A percentile compares a stretch with the other conserved stretches of the same genome.
phyloP scores from a whole-genome alignment of 306 rosid genomes.

The Comarum palustre region DNA sequence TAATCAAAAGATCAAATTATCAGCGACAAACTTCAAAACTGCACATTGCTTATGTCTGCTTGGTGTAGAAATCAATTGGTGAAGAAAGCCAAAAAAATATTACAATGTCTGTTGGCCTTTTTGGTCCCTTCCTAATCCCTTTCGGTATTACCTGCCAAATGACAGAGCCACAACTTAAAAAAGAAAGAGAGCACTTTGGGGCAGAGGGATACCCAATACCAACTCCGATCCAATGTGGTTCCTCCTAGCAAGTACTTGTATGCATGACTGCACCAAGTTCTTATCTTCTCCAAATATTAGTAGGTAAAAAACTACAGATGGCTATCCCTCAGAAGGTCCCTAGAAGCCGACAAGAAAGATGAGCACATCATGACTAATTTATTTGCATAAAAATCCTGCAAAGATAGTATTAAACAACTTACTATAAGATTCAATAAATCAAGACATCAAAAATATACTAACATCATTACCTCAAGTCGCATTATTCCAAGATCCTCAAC shows the following conservation, averaged over 20 bases:
- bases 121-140: neutral
- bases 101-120: neutral
- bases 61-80: neutral
- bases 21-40: neutral
- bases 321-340: neutral
- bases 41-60: neutral
- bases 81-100: neutral
- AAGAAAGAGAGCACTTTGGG: neutral
- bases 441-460: conserved; percentile 9
- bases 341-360: neutral
- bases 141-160: neutral
- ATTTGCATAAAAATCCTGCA: conserved; percentile 74
- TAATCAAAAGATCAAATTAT: too few species aligned
- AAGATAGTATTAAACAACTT: conserved; percentile 15
- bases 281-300: neutral
- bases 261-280: neutral
- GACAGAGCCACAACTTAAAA: neutral
- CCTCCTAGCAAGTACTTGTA: neutral
- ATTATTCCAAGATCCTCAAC: conserved; percentile 75
- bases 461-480: conserved; percentile 61
- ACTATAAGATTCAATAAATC: conserved; percentile 7
- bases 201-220: neutral
- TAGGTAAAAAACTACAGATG: neutral
- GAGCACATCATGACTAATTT: conserved; percentile 57
- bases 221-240: neutral